Conservation (phyloP, 148 eudicot species). For the Persicaria maculosa region DNA sequence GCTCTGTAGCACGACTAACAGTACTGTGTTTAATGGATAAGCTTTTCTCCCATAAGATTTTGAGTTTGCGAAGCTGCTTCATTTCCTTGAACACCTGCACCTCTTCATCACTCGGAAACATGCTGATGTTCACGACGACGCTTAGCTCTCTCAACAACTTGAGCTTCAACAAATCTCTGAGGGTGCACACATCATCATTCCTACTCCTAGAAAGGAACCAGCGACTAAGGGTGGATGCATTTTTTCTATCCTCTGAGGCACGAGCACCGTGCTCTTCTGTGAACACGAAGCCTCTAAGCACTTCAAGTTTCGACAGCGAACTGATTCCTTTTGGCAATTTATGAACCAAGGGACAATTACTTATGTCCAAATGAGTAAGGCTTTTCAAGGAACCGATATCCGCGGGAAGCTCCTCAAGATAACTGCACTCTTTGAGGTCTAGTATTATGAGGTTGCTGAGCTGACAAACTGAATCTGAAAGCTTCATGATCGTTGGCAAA, state of each 20-base stretch:
- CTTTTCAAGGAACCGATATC: too few relatives aligned
- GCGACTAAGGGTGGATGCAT: too few relatives aligned
- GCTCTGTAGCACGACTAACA: too few relatives aligned
- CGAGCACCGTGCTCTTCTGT: not conserved
- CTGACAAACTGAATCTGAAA: too few relatives aligned
- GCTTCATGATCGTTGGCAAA: too few relatives aligned
- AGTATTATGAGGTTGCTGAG: too few relatives aligned
- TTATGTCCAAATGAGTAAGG: slow-evolving; percentile 2
- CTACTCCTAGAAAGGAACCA: not conserved
- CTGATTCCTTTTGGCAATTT: slow-evolving; percentile 34
- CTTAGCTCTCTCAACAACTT: slow-evolving; percentile 24
- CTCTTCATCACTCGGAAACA: slow-evolving; percentile 14
- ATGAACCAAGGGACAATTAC: slow-evolving; percentile 35
- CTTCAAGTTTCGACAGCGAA: slow-evolving; percentile 24
- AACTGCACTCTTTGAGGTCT: too few relatives aligned
- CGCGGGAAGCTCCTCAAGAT: too few relatives aligned
- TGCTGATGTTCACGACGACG: slow-evolving; percentile 22
- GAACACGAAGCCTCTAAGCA: slow-evolving; percentile 41
- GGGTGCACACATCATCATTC: slow-evolving; percentile 18
- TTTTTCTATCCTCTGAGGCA: not conserved
- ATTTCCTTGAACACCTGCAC: not conserved
- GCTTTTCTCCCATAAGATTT: not conserved
- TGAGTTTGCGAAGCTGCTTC: not conserved
- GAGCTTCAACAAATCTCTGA: slow-evolving; percentile 23
- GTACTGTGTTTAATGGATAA: not conserved